These are phyloP conservation scores for Solanum bulbocastanum DNA, from an alignment of 257 asterid genomes.

Conservation along the genomic window DNA sequence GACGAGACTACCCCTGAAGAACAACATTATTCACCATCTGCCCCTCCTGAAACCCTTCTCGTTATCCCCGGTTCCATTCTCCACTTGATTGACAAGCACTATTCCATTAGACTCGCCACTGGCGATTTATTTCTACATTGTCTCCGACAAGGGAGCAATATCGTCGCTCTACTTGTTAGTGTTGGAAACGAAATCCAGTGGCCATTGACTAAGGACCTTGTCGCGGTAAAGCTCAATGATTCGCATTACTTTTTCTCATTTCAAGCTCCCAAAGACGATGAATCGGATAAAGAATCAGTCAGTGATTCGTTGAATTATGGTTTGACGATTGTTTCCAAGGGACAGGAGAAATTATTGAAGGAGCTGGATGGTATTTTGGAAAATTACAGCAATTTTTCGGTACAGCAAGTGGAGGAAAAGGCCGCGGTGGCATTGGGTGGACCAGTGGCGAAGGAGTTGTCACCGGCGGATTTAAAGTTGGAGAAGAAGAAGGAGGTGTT, in stretches of 20 bases:
- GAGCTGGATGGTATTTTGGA: constrained; percentile 55
- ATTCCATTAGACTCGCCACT: not conserved
- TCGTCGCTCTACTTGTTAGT: constrained; percentile 49
- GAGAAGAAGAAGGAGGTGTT: constrained; percentile 59
- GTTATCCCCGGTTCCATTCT: constrained; percentile 69
- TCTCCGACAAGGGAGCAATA: not conserved
- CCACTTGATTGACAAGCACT: constrained; percentile 61
- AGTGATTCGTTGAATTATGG: constrained; percentile 51
- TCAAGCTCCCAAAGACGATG: not conserved
- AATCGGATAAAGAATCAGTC: not conserved
- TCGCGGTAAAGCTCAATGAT: constrained; percentile 29
- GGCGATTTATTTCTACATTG: not conserved
- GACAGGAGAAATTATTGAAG: constrained; percentile 50
- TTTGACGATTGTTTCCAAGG: constrained; percentile 50
- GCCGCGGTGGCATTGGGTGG: constrained; percentile 31
- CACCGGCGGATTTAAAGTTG: constrained; percentile 34
- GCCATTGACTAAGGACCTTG: constrained; percentile 73
- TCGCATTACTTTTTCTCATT: not conserved
- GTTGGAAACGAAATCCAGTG: constrained; percentile 64
- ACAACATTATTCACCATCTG: constrained; percentile 25
- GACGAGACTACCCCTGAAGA: not conserved
- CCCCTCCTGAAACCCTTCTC: constrained; percentile 53
- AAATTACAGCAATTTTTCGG: constrained; percentile 45
- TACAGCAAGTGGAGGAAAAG: constrained; percentile 53
- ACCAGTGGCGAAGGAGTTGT: constrained; percentile 35